Evolutionary conservation across 148 eudicot genomes (phyloP), one percentile per base, ranked within the genome.

Genomic region (Camellia lanceoleosa): DNA sequence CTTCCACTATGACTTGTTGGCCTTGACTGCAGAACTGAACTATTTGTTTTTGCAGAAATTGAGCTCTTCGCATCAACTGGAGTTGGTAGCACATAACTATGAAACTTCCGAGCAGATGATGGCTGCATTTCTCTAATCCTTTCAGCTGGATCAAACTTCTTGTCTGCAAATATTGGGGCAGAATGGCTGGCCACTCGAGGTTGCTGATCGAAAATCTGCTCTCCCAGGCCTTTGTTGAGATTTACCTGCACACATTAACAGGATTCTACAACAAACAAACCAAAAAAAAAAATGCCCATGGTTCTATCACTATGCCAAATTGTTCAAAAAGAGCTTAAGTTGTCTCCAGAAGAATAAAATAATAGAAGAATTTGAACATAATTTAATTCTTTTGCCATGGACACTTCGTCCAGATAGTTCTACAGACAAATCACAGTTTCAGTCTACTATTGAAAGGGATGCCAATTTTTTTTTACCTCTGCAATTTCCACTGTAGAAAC

Each of bases 31-130:
- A 85, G 76, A 78, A 76, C 77, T 73, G 92, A 88, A 77, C 68
- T 85, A 55, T 73, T 83, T 75, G 93, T 84, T 79, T 87, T 87
- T 62, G 89, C 67, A 59, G 89, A 83, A 78, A 58, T 78, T 58
- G 90, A 83, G 73, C 86, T 87, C 88, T 83, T 93, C 6, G 94
- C 90, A 84, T 87, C 93, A 82, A 80, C 91, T 78, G 99, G 99
- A 43, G 97, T 93, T 58, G 98, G 99, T 62, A 96, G 83, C 41
- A 89, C 97, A 79, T 96, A 90, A 18, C 93, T 86, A 69, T 92
- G 90, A 79, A 81, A 86, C 78, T 91, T 93, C 70, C 83, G 92
- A 43, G 90, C 77, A 20, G 81, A 82, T 42, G 89, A 84, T 54
- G 87, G 89, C 62, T 76, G 75, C 89, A 89, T 86, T 63, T 88